Evolutionary conservation across 768 basidiomycete genomes (phyloP).

Genomic region (Lentinula edodes): DNA sequence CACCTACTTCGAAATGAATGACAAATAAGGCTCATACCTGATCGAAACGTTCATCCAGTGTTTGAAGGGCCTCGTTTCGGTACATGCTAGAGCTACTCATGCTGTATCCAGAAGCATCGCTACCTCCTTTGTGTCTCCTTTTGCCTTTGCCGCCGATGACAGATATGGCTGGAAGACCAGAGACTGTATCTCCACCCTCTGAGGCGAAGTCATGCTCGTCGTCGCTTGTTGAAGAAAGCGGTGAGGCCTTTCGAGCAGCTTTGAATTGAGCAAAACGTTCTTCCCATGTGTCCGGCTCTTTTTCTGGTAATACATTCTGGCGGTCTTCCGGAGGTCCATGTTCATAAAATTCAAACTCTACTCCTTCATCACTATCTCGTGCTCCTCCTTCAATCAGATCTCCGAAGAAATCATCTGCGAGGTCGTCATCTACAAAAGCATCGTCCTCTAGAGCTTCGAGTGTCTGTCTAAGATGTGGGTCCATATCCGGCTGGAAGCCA

Average conservation of each 20-base stretch:
- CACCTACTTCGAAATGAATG: not conserved
- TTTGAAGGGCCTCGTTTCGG: constrained; percentile 83
- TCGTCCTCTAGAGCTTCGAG: constrained; percentile 95
- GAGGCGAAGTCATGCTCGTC: constrained; percentile 50
- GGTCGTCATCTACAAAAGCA: constrained; percentile 78
- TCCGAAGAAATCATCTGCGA: constrained; percentile 73
- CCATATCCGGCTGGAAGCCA: constrained; percentile 94
- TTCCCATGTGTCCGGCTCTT: constrained; percentile 59
- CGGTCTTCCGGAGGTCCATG: constrained; percentile 28
- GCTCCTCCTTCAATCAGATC: constrained; percentile 72
- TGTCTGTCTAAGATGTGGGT: constrained; percentile 88
- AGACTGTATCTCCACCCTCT: constrained; percentile 79
- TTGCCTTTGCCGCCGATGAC: constrained; percentile 73
- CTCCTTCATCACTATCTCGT: constrained; percentile 50
- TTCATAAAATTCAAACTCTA: constrained; percentile 66
- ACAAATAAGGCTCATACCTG: constrained; percentile 47
- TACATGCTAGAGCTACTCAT: constrained; percentile 98
- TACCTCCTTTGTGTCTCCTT: constrained; percentile 65
- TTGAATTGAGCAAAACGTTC: constrained; percentile 80
- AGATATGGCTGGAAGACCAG: constrained; percentile 64
- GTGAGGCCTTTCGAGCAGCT: constrained; percentile 30
- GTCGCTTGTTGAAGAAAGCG: constrained; percentile 31
- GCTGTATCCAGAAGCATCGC: constrained; percentile 89
- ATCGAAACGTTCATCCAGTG: constrained; percentile 91
- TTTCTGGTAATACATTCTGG: constrained; percentile 19